phyloP scores from a whole-genome alignment of 2,329 filamentous ascomycete genomes.

The Hortaea werneckii region DNA sequence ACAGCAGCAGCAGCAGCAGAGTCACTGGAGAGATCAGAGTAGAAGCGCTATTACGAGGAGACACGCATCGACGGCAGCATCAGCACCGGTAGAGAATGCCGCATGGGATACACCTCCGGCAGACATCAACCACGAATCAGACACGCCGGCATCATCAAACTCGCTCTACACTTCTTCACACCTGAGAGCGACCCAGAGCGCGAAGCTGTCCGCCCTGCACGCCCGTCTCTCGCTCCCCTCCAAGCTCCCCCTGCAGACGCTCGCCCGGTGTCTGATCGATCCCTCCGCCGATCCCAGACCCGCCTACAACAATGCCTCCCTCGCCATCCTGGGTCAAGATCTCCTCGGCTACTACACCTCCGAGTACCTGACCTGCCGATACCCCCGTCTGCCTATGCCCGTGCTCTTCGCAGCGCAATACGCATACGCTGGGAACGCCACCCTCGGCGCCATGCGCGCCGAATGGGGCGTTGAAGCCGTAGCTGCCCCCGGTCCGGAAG shows the following conservation, averaged over 20 bases:
- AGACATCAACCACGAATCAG: too few species aligned
- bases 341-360: slow-evolving; percentile 81
- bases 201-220: slow-evolving; percentile 87
- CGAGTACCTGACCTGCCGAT: slow-evolving; percentile 79
- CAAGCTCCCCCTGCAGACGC: slow-evolving; percentile 72
- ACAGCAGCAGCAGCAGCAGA: slow-evolving; percentile 9
- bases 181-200: slow-evolving; percentile 51
- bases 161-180: slow-evolving; percentile 21
- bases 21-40: slow-evolving; percentile 10
- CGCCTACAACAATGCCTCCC: slow-evolving; percentile 78
- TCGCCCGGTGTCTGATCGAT: slow-evolving; percentile 79
- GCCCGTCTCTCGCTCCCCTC: slow-evolving; percentile 74
- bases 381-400: slow-evolving; percentile 77
- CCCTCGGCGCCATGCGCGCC: slow-evolving; percentile 61
- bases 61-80: slow-evolving; percentile 14
- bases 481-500: slow-evolving; percentile 78
- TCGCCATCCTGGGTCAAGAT: slow-evolving; percentile 70
- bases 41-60: slow-evolving; percentile 5
- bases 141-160: too few species aligned
- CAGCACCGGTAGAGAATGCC: slow-evolving; percentile 13
- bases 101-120: too few species aligned
- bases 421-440: slow-evolving; percentile 67
- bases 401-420: slow-evolving; percentile 79
- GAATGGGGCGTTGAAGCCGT: slow-evolving; percentile 90
- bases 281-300: slow-evolving; percentile 69